A percentile compares a stretch with the other conserved stretches of the same genome.
Evolutionary conservation across 2,329 filamentous ascomycete species (phyloP).

Genomic region (Didymella segeticola): DNA sequence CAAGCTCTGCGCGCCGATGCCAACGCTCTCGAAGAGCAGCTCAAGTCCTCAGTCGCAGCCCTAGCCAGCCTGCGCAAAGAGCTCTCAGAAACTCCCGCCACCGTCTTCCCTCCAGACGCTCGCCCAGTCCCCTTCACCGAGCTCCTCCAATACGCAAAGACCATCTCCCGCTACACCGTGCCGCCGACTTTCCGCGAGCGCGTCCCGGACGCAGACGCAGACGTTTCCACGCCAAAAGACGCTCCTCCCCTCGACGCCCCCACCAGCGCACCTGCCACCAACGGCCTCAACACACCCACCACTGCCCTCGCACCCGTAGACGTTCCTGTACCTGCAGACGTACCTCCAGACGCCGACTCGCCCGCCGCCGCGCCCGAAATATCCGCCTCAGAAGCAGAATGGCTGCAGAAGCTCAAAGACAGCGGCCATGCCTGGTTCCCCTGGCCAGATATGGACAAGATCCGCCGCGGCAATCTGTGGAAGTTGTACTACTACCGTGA

Average conservation of each 20-base stretch:
- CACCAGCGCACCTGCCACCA: conserved; percentile 35
- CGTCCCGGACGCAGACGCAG: conserved; percentile 21
- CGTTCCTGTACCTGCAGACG: conserved; percentile 26
- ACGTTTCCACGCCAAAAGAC: conserved; percentile 27
- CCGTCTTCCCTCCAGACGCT: conserved; percentile 49
- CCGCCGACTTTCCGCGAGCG: conserved; percentile 63
- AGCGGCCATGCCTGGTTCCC: conserved; percentile 65
- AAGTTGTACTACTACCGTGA: conserved; percentile 35
- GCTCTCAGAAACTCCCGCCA: conserved; percentile 61
- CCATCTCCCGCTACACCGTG: conserved; percentile 80
- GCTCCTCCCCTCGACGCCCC: conserved; percentile 26
- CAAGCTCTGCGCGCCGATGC: conserved; percentile 71
- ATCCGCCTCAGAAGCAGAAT: conserved; percentile 43
- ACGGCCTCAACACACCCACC: conserved; percentile 39
- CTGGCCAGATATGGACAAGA: conserved; percentile 76
- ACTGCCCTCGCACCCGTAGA: conserved; percentile 33
- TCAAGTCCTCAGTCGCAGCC: conserved; percentile 72
- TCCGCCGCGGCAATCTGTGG: conserved; percentile 69
- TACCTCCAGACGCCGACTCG: conserved; percentile 27
- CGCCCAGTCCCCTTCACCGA: conserved; percentile 70
- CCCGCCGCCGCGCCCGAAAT: conserved; percentile 26
- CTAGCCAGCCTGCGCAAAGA: conserved; percentile 77
- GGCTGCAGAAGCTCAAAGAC: conserved; percentile 42
- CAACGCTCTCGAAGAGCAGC: conserved; percentile 71
- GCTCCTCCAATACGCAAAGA: conserved; percentile 77